These are phyloP conservation scores for Trichoderma sp. DNA, from an alignment of 2,329 filamentous ascomycete genomes.

Conservation along the genomic window DNA sequence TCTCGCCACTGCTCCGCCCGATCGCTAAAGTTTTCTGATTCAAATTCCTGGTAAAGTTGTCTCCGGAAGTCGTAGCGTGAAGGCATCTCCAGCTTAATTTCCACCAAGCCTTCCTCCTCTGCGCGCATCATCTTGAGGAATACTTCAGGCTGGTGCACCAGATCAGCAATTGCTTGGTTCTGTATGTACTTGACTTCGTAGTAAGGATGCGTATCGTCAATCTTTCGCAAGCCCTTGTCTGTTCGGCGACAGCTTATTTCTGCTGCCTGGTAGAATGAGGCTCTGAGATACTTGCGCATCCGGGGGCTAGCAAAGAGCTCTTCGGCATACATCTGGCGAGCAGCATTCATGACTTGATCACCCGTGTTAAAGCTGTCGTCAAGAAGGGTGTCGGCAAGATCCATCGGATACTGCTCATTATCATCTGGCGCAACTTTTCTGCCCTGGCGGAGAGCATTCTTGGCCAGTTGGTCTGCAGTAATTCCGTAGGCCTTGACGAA, in stretches of 20 bases:
- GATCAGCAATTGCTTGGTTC: slow-evolving; percentile 80
- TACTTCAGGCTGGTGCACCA: slow-evolving; percentile 82
- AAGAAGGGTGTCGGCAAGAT: slow-evolving; percentile 80
- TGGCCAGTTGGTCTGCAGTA: slow-evolving; percentile 82
- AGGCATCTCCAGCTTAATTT: slow-evolving; percentile 79
- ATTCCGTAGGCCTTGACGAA: slow-evolving; percentile 91
- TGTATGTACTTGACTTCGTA: slow-evolving; percentile 98
- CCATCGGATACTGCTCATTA: slow-evolving; percentile 75
- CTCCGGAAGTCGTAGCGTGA: slow-evolving; percentile 75
- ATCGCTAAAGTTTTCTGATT: slow-evolving; percentile 94
- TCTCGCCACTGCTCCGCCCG: slow-evolving; percentile 94
- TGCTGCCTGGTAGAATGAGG: slow-evolving; percentile 80
- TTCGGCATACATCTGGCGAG: slow-evolving; percentile 86
- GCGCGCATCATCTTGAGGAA: slow-evolving; percentile 98
- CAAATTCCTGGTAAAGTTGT: slow-evolving; percentile 79
- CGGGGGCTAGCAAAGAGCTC: slow-evolving; percentile 87
- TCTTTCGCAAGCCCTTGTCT: slow-evolving; percentile 89
- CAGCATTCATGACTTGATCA: slow-evolving; percentile 74
- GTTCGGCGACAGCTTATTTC: slow-evolving; percentile 87
- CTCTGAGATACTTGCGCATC: slow-evolving; percentile 84
- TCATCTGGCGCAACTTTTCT: slow-evolving; percentile 85
- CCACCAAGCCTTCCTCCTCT: slow-evolving; percentile 89
- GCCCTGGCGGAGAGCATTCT: slow-evolving; percentile 79
- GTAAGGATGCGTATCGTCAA: slow-evolving; percentile 93
- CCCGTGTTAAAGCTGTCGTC: slow-evolving; percentile 76